Base-by-base conservation (phyloP, 1,284 basidiomycete genomes). In the Puccinia polysora region DNA sequence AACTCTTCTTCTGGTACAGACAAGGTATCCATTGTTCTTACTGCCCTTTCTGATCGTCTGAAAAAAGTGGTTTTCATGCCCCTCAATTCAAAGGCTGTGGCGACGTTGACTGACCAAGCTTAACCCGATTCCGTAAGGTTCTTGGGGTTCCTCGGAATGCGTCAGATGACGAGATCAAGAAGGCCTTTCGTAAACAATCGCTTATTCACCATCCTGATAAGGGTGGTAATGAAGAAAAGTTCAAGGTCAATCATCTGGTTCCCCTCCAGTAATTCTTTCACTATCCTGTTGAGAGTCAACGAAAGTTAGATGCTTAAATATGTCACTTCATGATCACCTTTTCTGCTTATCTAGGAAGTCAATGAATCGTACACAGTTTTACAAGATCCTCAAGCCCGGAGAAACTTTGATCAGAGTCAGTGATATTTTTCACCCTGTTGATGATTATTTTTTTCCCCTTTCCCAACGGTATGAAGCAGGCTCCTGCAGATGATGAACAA, bases 151-250 rank as follows among this genome's bases (percentile, higher is more conserved):
- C 78, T 32, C 73, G 75, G 62, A 75, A 75, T 1, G 78, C 78
- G 25, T 75, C 76, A 5, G 71, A 74, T 2, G 78, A 79, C 63
- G 78, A 76, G 53, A 79, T 80, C 52, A 77, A 77, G 65, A 77
- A 77, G 55, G 76, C 78, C 0, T 80, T 79, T 52, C 77, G 78
- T 52, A 77, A 76, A 60, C 76, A 79, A 10, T 78, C 79, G 2
- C 75, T 80, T 28, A 77, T 77, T 32, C 75, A 78, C 32, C 79
- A 80, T 47, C 79, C 79, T 1, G 79, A 80, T 71, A 80, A 80
- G 75, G 79, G 79, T 47, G 78, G 77, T 0, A 78, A 78, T 60
- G 75, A 77, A 32, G 77, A 65, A 40, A 65, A 65, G 50, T 65
- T 65, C 34, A 65, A 65, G 49, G 64, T 65, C 43, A 47, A 47